Evolutionary conservation across 805 yeast species (phyloP).

Genomic region (Candida succiphila): DNA sequence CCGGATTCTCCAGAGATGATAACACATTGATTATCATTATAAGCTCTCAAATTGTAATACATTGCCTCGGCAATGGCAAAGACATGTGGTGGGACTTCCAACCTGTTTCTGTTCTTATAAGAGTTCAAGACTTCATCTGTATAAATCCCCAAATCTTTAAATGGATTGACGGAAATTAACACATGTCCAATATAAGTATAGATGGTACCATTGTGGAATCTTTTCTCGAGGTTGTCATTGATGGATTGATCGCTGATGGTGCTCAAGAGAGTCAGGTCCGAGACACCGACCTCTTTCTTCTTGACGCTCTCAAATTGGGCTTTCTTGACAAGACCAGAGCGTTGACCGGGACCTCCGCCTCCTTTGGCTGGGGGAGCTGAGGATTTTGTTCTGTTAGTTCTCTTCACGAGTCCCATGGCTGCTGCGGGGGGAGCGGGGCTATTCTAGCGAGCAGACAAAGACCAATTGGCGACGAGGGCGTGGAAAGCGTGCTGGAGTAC

Average conservation of each 20-base stretch:
- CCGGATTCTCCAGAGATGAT: constrained; percentile 97
- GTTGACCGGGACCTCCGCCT: not conserved
- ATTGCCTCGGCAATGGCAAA: constrained; percentile 95
- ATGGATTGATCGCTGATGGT: constrained; percentile 87
- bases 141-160: constrained; percentile 91
- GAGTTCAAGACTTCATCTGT: constrained; percentile 66
- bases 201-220: constrained; percentile 83
- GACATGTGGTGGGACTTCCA: constrained; percentile 97
- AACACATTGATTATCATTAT: constrained; percentile 92
- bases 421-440: not conserved
- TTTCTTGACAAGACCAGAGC: constrained; percentile 50
- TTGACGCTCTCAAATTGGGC: constrained; percentile 83
- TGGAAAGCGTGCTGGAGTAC: too few species aligned
- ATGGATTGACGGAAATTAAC: constrained; percentile 92
- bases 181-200: constrained; percentile 94
- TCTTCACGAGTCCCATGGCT: not conserved
- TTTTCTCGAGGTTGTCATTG: constrained; percentile 79
- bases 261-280: constrained; percentile 83
- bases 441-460: not conserved
- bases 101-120: constrained; percentile 84
- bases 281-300: constrained; percentile 97
- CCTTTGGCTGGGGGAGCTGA: constrained; percentile 7
- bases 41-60: constrained; percentile 92
- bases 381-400: not conserved
- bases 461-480: too few species aligned